Conservation (phyloP, 2,329 filamentous ascomycete genomes). For the Sphaerulina musiva region DNA sequence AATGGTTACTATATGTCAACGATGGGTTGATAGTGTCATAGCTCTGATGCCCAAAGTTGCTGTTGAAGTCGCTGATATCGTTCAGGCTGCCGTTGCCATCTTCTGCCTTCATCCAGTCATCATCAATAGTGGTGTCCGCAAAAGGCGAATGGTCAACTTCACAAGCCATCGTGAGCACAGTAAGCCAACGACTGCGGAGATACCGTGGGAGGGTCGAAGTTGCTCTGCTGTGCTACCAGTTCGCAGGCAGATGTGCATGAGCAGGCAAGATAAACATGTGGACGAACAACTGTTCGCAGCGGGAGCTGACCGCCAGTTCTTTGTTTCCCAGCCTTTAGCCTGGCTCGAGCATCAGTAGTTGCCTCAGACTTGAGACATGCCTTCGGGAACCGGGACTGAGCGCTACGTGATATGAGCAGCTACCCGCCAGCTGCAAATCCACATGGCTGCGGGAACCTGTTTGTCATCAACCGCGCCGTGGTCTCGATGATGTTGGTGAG, state of each 20-base stretch:
- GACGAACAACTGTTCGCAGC: slow-evolving; percentile 24
- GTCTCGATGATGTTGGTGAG: not conserved
- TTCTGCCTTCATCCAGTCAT: slow-evolving; percentile 12
- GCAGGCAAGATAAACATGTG: slow-evolving; percentile 12
- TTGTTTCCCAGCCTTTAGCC: slow-evolving; percentile 10
- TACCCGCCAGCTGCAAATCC: slow-evolving; percentile 10
- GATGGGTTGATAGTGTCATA: slow-evolving; percentile 13
- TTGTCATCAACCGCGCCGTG: slow-evolving; percentile 5
- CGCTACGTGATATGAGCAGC: slow-evolving; percentile 6
- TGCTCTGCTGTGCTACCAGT: slow-evolving; percentile 15
- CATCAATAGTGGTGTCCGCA: slow-evolving; percentile 12
- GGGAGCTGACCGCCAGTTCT: slow-evolving; percentile 17
- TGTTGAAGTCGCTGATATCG: slow-evolving; percentile 21
- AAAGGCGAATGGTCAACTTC: slow-evolving; percentile 18
- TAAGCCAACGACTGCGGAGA: not conserved
- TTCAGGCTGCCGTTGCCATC: slow-evolving; percentile 9
- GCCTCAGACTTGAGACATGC: slow-evolving; percentile 22
- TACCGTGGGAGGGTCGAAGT: not conserved
- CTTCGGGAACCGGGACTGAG: slow-evolving; percentile 3
- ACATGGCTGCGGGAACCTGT: slow-evolving; percentile 9
- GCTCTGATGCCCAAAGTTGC: slow-evolving; percentile 7
- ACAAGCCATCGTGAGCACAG: slow-evolving; percentile 15
- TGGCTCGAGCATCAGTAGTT: slow-evolving; percentile 1
- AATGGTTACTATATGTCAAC: slow-evolving; percentile 12
- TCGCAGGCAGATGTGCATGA: slow-evolving; percentile 11